These are phyloP conservation scores for Theobroma grandiflorum DNA, from an alignment of 441 rosid genomes.

Conservation along the genomic window DNA sequence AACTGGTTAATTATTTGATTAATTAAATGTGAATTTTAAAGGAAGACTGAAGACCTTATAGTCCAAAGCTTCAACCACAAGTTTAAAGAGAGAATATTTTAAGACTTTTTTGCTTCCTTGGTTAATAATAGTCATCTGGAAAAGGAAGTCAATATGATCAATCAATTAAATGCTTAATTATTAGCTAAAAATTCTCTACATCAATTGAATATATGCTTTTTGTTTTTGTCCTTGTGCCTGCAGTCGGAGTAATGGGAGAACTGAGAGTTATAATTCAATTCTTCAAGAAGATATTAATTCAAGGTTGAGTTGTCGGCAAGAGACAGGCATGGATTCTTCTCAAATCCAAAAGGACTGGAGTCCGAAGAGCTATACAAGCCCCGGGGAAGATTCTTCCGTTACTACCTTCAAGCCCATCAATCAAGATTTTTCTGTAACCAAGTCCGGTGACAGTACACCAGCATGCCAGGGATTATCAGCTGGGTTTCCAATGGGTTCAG, in stretches of 20 bases:
- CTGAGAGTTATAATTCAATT: slow-evolving; percentile 43
- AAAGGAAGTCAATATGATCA: slow-evolving; percentile 15
- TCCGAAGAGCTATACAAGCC: slow-evolving; percentile 44
- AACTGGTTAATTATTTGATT: neutral
- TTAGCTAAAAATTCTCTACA: neutral
- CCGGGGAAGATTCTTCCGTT: slow-evolving; percentile 45
- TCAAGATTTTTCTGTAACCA: slow-evolving; percentile 48
- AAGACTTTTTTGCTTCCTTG: neutral
- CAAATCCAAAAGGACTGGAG: slow-evolving; percentile 58
- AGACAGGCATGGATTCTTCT: slow-evolving; percentile 46
- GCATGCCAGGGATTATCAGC: slow-evolving; percentile 32
- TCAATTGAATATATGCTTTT: neutral
- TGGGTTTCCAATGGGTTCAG: slow-evolving; percentile 39
- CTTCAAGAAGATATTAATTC: slow-evolving; percentile 59
- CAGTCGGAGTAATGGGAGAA: slow-evolving; percentile 45
- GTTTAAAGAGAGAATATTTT: slow-evolving; percentile 13
- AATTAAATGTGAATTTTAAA: neutral
- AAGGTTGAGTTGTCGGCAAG: slow-evolving; percentile 36
- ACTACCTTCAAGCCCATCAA: slow-evolving; percentile 40
- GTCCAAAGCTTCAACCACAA: slow-evolving; percentile 41
- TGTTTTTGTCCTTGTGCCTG: neutral
- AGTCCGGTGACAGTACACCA: slow-evolving; percentile 31
- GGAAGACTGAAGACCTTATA: slow-evolving; percentile 16
- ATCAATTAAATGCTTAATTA: neutral
- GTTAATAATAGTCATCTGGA: neutral